Evolutionary conservation across 192 early-diverging fungal genomes (phyloP), one percentile per base, ranked within the genome.

Genomic region (Linnemannia exigua): DNA sequence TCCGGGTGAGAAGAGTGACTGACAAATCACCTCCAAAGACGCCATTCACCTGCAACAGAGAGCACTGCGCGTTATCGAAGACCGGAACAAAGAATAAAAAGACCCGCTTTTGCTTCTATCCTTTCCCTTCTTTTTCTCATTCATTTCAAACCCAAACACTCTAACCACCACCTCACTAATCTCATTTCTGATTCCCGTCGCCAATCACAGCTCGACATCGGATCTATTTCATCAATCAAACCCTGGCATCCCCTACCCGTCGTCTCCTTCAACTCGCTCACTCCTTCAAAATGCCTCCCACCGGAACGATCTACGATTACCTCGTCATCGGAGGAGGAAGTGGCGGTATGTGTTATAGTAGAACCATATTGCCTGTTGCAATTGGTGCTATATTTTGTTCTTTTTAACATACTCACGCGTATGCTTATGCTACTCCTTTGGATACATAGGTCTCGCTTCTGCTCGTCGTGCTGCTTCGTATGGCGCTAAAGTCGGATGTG

Each of bases 311-410:
- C 35, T 96, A 96, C 82, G 97, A 99, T 84, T 98, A 96, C 88
- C 92, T 99, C n/a, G 97, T 99, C 52, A 95, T 98, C 75, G 98
- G 98, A 75, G 98, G 96, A 80, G 97, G 98, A 52, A 94, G 92
- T 82, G 95, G 95, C 79, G 88, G 84, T 80, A 86, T 35, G 14
- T 8, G 33, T 19, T 16, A n/a, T 19, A 54, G n/a, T 52, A 54
- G 35, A 0, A n/a, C 50, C 25, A 41, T 19, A 47, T 37, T 38
- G 22, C 70, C 44, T 72, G 50, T 33, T 52, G 31, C 20, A 14
- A 16, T 46, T 50, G 12, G 22, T 14, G 37, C 14, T 36, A 63
- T 36, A 19, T 37, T n/a, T 22, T 14, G 1, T 33, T 20, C 28
- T 28, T 19, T 37, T 3, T n/a, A 11, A 48, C 8, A 79, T 63